Conservation (phyloP, 2,329 filamentous ascomycete species). For the Hypoxylon sp. region DNA sequence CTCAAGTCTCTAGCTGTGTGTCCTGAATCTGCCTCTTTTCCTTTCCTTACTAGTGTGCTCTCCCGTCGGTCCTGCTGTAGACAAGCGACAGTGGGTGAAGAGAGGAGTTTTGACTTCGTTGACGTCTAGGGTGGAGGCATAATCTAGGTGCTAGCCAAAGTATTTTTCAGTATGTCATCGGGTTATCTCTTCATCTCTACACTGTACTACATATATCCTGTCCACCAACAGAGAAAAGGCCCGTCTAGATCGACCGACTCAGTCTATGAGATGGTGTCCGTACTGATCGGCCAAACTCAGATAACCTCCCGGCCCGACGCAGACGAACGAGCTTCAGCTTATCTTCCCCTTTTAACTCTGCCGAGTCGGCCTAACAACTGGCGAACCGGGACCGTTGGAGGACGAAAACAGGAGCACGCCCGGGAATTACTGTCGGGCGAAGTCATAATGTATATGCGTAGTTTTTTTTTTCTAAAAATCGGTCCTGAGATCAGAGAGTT, state of each 20-base stretch:
- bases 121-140: not conserved
- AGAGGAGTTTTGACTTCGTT: not conserved
- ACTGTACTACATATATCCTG: no score
- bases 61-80: not conserved
- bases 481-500: not conserved
- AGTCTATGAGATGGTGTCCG: not conserved
- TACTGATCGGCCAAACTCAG: not conserved
- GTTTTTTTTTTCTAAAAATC: no score
- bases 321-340: not conserved
- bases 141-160: not conserved
- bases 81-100: not conserved
- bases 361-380: not conserved
- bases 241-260: not conserved
- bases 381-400: no score
- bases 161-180: not conserved
- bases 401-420: no score
- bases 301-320: not conserved
- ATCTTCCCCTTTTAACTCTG: not conserved
- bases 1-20: not conserved
- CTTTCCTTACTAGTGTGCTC: not conserved
- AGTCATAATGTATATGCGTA: no score
- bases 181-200: not conserved
- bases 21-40: slow-evolving; percentile 2
- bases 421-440: no score
- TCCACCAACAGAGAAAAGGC: not conserved